Conservation (phyloP, 768 basidiomycete genomes). For the Tulasnella sp. region DNA sequence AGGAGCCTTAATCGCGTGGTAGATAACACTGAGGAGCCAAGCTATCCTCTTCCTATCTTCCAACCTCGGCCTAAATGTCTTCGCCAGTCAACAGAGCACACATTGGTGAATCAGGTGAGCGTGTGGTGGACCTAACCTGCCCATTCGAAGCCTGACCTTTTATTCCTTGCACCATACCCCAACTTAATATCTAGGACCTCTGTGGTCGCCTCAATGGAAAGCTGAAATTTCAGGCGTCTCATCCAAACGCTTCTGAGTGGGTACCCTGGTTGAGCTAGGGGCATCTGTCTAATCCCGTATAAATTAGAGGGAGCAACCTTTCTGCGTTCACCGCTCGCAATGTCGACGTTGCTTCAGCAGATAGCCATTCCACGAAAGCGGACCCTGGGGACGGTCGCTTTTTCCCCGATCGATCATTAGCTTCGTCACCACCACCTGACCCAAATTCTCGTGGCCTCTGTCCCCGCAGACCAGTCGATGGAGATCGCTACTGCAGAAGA, state of each 20-base stretch:
- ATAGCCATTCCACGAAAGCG: background rate
- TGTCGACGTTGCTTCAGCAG: background rate
- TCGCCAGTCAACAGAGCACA: background rate
- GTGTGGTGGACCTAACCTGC: background rate
- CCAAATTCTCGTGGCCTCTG: background rate
- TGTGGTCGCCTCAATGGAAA: background rate
- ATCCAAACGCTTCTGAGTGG: background rate
- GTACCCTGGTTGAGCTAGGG: background rate
- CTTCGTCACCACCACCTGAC: background rate
- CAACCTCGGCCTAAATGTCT: background rate
- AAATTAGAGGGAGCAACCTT: background rate
- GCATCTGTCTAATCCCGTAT: background rate
- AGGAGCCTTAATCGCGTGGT: background rate
- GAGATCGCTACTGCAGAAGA: background rate
- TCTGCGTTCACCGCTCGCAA: background rate
- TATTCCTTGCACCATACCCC: background rate
- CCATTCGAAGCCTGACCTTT: background rate
- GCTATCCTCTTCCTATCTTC: background rate
- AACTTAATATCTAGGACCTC: background rate
- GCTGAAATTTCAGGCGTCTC: background rate
- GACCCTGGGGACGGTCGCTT: background rate
- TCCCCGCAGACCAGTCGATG: background rate
- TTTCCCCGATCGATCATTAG: background rate
- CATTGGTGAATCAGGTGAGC: background rate
- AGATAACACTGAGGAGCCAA: background rate